Base-by-base conservation (phyloP, 1,139 yeast genomes). In the Debaryomyces psychrophilus region DNA sequence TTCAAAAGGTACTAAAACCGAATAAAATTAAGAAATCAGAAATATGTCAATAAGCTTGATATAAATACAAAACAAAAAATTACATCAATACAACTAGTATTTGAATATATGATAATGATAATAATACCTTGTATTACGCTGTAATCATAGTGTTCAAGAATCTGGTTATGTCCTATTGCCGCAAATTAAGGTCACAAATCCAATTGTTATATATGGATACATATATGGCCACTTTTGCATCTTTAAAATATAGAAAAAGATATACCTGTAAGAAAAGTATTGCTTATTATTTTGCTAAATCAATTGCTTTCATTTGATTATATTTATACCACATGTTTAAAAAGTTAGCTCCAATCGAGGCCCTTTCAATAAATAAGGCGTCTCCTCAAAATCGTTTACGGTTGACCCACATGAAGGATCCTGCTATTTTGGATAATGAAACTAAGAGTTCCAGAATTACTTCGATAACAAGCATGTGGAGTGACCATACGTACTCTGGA, bases 401-500 rank as follows among this genome's bases (percentile, higher is more conserved):
- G 18, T 22, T 27, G 17, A 35, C 42, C 8, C 15, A 17, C 23
- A 22, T 39, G 36, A 38, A 31, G 23, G 41, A 42, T 18, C 28
- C 46, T 9, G 15, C 36, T n/a, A 27, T 14, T 18, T 25, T 41
- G 8, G 44, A 35, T 15, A 26, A 42, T n/a, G 44, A 42, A 14
- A 25, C 17, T 11, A 31, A 31, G 31, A 46, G 43, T 33, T 55
- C 65, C 0, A 61, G 65, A 41, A 58, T 63, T 1, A 40, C 50
- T 1, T 55, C 60, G 5, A 48, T 49, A 14, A 50, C 57, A n/a
- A 54, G 58, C 35, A 17, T 54, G 26, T 33, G 47, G 29, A 46
- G 44, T 20, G 54, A 46, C 22, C 34, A 34, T 8, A 26, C 37
- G n/a, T 34, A 33, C n/a, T 23, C 29, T 7, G 44, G 42, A 8